Evolutionary conservation across 495 filamentous ascomycete genomes (phyloP), one percentile per base, ranked within the genome.

Genomic region (Hamigera avellanea): DNA sequence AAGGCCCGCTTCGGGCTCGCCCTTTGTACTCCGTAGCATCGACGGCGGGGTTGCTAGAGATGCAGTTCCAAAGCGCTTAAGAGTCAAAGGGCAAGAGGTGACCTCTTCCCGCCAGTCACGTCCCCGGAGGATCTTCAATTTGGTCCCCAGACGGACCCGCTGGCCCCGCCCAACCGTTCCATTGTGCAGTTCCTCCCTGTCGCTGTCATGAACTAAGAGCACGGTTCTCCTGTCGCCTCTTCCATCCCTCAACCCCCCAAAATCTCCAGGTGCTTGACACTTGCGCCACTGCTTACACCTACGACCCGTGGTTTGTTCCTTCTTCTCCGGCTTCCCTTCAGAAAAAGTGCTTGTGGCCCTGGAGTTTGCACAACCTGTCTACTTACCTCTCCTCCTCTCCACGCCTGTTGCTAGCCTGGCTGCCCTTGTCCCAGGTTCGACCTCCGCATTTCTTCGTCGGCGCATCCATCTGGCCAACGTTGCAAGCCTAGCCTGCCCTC

Each of bases 281-380:
- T 46, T 46, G 44, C 44, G 48, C 41, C 48, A 51, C 48, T 46
- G 41, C 36, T 30, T 12, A 6, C 25, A 26, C 3, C n/a, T 14
- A 41, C 48, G 44, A 47, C 44, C 48, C 48, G 48, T 51, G 48
- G 48, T 44, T 51, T 44, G 48, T 48, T 28, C 14, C n/a, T 35
- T 33, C 42, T 48, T 41, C 44, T 23, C 9, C 21, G 21, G 9
- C 21, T 23, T 23, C 4, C 21, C 21, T 23, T 9, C 21, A 9
- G 9, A 23, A 23, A 23, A 23, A 23, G 21, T 23, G 21, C 21
- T 23, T 9, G 21, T 23, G 21, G 44, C 44, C 40, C 44, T 48
- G 27, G 3, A n/a, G 10, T 12, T 14, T 30, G 27, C n/a, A 30
- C 27, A 30, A 30, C 27, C 27, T 30, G 5, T 23, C 21, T 23